Evolutionary conservation across 139 green algal species (phyloP), one percentile per base, ranked within the genome.

Genomic region (Auxenochlorella protothecoides): DNA sequence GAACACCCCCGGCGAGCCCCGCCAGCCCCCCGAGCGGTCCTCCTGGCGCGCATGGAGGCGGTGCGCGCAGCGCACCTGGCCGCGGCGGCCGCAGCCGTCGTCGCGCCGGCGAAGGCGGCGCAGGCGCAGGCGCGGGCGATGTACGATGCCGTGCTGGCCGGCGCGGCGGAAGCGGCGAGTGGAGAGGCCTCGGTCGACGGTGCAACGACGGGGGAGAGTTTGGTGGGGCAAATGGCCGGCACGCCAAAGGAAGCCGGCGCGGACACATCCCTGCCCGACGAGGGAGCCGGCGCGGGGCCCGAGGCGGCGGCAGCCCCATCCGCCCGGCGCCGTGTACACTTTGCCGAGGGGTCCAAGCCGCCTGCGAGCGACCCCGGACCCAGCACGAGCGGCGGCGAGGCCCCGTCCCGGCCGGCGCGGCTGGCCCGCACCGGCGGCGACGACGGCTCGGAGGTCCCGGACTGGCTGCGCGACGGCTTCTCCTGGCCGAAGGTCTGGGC

Each of bases 401-500:
- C 27, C 27, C 27, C 27, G 27, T 44, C 27, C 27, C 27, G 68
- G 53, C 8, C 7, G 59, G 72, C 71, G 65, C 14, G 57, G 57
- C 13, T 11, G 63, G 6, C 71, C 12, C 55, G 60, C 12, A 51
- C 53, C 57, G 66, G 73, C 5, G 68, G 61, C 5, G 51, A 61
- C n/a, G 60, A 74, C 3, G 68, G 64, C 4, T 7, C 53, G 3
- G 57, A 70, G 8, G 10, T 78, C 59, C 73, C 73, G 3, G 68
- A 73, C 44, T 78, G 68, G 67, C 55, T 78, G 61, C 53, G 55
- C 11, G 73, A 68, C 1, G 73, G 55, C 4, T 78, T 78, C 62
- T 65, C 15, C 55, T 78, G 73, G 72, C 72, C 70, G 59, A 77
- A 77, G 65, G 72, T 77, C 44, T 65, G 72, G 65, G 12, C 7